Conservation (phyloP, 1,139 yeast genomes). For the Candida pseudoviswanathii region DNA sequence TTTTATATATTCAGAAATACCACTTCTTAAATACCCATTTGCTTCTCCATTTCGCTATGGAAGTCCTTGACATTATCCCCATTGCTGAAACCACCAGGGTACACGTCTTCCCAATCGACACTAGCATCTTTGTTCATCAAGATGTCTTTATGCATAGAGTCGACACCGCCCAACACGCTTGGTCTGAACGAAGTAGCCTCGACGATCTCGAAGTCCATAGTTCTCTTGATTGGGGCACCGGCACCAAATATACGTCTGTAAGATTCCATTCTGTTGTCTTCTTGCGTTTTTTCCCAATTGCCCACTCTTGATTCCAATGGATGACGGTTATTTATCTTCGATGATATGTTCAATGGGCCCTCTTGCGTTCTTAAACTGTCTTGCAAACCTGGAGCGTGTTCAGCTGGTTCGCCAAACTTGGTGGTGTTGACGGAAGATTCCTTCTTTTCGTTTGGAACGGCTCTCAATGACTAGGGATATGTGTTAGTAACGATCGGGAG, state of each 20-base stretch:
- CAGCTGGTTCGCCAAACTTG: slow-evolving; percentile 54
- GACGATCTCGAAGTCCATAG: slow-evolving; percentile 82
- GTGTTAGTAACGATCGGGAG: not conserved
- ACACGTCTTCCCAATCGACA: slow-evolving; percentile 94
- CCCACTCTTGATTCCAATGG: slow-evolving; percentile 77
- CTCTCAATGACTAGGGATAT: slow-evolving; percentile 43
- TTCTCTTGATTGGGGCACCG: slow-evolving; percentile 89
- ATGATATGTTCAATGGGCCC: slow-evolving; percentile 63
- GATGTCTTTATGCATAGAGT: slow-evolving; percentile 72
- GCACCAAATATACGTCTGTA: slow-evolving; percentile 87
- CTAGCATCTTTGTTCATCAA: slow-evolving; percentile 72
- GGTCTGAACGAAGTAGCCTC: slow-evolving; percentile 74
- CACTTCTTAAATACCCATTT: slow-evolving; percentile 51
- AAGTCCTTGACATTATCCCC: slow-evolving; percentile 48
- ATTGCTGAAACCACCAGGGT: slow-evolving; percentile 53
- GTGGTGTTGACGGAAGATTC: slow-evolving; percentile 47
- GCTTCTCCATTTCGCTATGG: slow-evolving; percentile 73
- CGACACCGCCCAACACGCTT: slow-evolving; percentile 55
- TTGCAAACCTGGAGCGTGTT: slow-evolving; percentile 62
- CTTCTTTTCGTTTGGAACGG: slow-evolving; percentile 50
- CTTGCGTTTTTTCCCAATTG: slow-evolving; percentile 82
- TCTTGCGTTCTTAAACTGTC: slow-evolving; percentile 59
- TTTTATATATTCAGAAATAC: no score
- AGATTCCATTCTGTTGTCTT: slow-evolving; percentile 69
- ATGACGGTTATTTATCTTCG: slow-evolving; percentile 79